Base-by-base conservation (phyloP, 2,329 filamentous ascomycete species). In the Stylonectria norvegica region DNA sequence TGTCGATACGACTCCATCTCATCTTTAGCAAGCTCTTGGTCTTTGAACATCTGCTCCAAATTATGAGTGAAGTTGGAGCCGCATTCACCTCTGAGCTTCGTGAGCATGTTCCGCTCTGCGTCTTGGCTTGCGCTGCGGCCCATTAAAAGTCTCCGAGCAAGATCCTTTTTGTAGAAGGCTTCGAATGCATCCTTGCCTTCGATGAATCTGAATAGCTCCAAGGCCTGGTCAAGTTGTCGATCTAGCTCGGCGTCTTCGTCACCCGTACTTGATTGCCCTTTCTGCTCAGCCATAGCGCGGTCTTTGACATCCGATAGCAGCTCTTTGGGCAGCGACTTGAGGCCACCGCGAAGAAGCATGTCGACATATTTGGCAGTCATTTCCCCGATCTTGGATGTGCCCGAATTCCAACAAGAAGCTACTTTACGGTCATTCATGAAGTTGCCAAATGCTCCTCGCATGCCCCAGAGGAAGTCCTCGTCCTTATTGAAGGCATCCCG, bases 311-410 rank as follows among this genome's bases (percentile, higher is more conserved):
- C 79, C 1, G 82, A 79, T 2, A 82, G 70, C 7, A 91, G 71
- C 16, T 79, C 77, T 31, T 81, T 75, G 1, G 87, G 88, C 7
- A 94, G 77, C 0, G 85, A 84, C 63, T 94, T 97, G 33, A 91
- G 75, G 1, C 93, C 94, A 35, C 89, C 89, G 40, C 89, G 83
- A 20, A 98, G 76, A 15, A 98, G 73, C 68, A 86, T 76, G 64
- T 98, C 93, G 47, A 98, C 86, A 56, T 97, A 90, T 65, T 96
- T 97, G 20, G 93, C 94, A 53, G 96, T 94, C 90, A 97, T 95
- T 69, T 98, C 93, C 35, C 91, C 93, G 11, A 95, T 89, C 71
- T 95, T 97, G 14, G 89, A 89, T 40, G 90, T 94, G 40, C 89
- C 85, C 0, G 86, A 88, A 36, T 81, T 80, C 78, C 86, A 91